Conservation (phyloP, 257 asterid species). For the Solanum pimpinellifolium region DNA sequence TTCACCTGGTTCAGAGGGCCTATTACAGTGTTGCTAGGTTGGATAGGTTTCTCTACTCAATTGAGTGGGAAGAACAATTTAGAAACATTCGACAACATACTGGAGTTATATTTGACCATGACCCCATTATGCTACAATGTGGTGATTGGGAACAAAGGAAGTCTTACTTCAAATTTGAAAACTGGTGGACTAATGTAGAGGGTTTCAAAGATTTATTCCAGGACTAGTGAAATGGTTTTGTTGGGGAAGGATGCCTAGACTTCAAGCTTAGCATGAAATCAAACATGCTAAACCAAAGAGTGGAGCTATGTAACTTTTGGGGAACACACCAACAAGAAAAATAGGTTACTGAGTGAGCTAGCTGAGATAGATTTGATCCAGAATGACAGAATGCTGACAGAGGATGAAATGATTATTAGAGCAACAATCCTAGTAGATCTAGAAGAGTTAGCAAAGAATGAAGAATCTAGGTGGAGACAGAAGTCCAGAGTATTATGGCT, state of each 20-base stretch:
- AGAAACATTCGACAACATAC: not conserved
- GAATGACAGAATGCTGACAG: too few relatives aligned
- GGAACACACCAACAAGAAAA: not conserved
- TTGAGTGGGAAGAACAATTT: not conserved
- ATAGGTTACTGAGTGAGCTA: too few relatives aligned
- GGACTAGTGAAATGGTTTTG: too few relatives aligned
- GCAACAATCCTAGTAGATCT: too few relatives aligned
- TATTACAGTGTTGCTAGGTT: not conserved
- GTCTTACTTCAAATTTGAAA: not conserved
- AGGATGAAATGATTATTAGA: too few relatives aligned
- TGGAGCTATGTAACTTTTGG: not conserved
- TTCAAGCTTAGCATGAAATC: too few relatives aligned
- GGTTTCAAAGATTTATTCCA: not conserved
- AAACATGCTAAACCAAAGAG: not conserved
- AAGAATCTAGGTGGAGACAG: too few relatives aligned
- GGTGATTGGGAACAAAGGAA: not conserved
- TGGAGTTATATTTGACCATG: not conserved
- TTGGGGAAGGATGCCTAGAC: too few relatives aligned
- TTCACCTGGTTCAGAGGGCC: not conserved
- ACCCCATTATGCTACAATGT: not conserved
- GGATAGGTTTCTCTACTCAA: not conserved
- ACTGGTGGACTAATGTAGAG: not conserved
- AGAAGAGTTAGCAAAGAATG: too few relatives aligned
- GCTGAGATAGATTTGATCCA: too few relatives aligned
- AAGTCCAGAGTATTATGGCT: too few relatives aligned